Percentiles rank a stretch among this genome's conserved stretches.
phyloP scores from a whole-genome alignment of 495 filamentous ascomycete species.

The Paragyromitra xinjiangensis region DNA sequence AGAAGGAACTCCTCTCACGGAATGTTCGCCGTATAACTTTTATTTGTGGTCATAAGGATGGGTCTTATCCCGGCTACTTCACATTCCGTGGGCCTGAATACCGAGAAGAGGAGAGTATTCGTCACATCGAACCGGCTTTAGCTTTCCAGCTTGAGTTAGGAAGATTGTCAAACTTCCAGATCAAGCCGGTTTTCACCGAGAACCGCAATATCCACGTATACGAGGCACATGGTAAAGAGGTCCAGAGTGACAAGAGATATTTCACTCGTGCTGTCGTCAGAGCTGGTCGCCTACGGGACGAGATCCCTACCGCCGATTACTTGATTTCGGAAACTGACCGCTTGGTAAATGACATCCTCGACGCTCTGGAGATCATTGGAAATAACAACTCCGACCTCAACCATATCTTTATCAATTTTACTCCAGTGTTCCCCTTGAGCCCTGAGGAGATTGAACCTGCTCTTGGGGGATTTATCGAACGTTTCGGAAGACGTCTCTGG shows the following conservation, averaged over 20 bases:
- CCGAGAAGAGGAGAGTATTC: slow-evolving; percentile 90
- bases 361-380: slow-evolving; percentile 96
- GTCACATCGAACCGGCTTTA: slow-evolving; percentile 93
- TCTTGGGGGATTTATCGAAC: slow-evolving; percentile 91
- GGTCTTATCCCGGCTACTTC: slow-evolving; percentile 95
- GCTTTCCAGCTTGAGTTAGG: slow-evolving; percentile 98
- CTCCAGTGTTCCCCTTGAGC: slow-evolving; percentile 88
- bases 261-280: slow-evolving; percentile 95
- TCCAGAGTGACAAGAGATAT: slow-evolving; percentile 95
- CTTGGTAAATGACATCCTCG: slow-evolving; percentile 95
- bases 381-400: slow-evolving; percentile 99
- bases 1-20: slow-evolving; percentile 80
- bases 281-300: slow-evolving; percentile 89
- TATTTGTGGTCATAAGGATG: slow-evolving; percentile 93
- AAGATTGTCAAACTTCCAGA: slow-evolving; percentile 93
- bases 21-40: slow-evolving; percentile 91
- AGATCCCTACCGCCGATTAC: slow-evolving; percentile 97
- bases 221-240: slow-evolving; percentile 91
- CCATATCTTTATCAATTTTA: slow-evolving; percentile 99
- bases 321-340: slow-evolving; percentile 96
- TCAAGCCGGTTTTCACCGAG: slow-evolving; percentile 97
- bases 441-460: slow-evolving; percentile 93
- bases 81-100: slow-evolving; percentile 94
- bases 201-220: slow-evolving; percentile 99
- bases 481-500: slow-evolving; percentile 95